phyloP scores from a whole-genome alignment of 2,329 filamentous ascomycete genomes.

The Nothophaeocryptopus gaeumannii region DNA sequence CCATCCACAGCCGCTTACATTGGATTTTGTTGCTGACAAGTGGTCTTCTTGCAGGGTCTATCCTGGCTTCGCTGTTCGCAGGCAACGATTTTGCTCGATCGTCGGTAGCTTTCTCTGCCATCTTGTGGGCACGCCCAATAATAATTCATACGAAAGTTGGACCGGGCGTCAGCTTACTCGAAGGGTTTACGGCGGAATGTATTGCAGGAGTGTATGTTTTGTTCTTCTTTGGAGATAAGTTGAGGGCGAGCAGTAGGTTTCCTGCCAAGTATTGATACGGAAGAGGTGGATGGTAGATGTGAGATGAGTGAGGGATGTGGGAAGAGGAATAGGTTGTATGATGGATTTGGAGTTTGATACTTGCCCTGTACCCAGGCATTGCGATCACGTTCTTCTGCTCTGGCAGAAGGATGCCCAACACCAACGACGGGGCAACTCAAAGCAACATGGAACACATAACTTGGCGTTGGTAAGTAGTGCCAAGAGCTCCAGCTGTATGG shows the following conservation, averaged over 20 bases:
- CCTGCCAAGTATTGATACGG: slow-evolving; percentile 39
- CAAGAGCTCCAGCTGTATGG: too few species aligned
- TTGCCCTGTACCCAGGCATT: too few species aligned
- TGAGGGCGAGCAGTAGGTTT: slow-evolving; percentile 59
- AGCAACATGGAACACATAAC: too few species aligned
- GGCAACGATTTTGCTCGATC: slow-evolving; percentile 60
- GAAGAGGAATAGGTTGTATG: too few species aligned
- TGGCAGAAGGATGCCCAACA: too few species aligned
- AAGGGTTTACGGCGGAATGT: slow-evolving; percentile 41
- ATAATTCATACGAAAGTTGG: slow-evolving; percentile 60
- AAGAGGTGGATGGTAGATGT: not conserved
- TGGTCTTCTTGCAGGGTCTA: slow-evolving; percentile 29
- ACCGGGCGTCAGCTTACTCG: slow-evolving; percentile 57
- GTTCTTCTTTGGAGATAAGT: slow-evolving; percentile 55
- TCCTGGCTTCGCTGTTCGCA: slow-evolving; percentile 57
- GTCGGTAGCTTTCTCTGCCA: slow-evolving; percentile 57
- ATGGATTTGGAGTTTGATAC: too few species aligned
- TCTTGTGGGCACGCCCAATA: slow-evolving; percentile 60
- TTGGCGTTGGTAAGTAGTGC: too few species aligned
- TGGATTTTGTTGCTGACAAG: not conserved
- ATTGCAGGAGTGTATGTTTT: slow-evolving; percentile 51
- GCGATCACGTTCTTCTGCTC: too few species aligned
- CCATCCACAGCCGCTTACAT: not conserved
- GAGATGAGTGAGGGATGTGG: too few species aligned
- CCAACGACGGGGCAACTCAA: too few species aligned